Evolutionary conservation across 2,329 filamentous ascomycete species (phyloP).

Genomic region (Massarina eburnea): DNA sequence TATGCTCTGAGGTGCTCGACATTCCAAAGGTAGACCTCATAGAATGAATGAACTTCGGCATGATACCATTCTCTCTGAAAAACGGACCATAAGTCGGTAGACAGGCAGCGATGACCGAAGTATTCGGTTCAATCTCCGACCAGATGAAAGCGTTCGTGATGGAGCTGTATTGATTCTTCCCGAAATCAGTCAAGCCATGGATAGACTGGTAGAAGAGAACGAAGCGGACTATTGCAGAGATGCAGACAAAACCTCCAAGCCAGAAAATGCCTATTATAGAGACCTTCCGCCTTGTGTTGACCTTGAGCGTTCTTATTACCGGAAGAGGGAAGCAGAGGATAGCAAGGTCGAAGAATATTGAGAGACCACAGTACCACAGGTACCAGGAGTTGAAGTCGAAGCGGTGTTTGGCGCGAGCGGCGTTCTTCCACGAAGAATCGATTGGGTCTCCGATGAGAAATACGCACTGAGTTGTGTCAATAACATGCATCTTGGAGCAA

Average conservation of each 20-base stretch:
- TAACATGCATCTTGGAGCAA: neutral
- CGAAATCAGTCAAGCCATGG: slow-evolving; percentile 8
- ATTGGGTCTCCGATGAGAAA: slow-evolving; percentile 14
- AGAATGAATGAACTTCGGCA: neutral
- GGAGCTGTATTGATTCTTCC: slow-evolving; percentile 12
- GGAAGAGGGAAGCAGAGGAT: slow-evolving; percentile 20
- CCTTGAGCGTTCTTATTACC: slow-evolving; percentile 11
- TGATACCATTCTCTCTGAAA: slow-evolving; percentile 6
- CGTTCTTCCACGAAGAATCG: slow-evolving; percentile 11
- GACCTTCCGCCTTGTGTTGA: slow-evolving; percentile 13
- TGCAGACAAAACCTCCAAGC: slow-evolving; percentile 18
- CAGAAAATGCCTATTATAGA: slow-evolving; percentile 20
- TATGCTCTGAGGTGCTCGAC: neutral
- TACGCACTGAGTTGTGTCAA: slow-evolving; percentile 2
- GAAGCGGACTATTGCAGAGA: slow-evolving; percentile 17
- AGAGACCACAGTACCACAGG: slow-evolving; percentile 13
- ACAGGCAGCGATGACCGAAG: slow-evolving; percentile 16
- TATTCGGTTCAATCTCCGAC: slow-evolving; percentile 18
- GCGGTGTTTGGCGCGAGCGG: slow-evolving; percentile 13
- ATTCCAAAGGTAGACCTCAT: slow-evolving; percentile 1
- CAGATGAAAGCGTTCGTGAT: slow-evolving; percentile 18
- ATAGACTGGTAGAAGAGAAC: slow-evolving; percentile 14
- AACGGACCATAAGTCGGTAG: slow-evolving; percentile 16
- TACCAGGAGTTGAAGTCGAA: slow-evolving; percentile 21
- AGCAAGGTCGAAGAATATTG: slow-evolving; percentile 17